Percentiles rank a stretch among this genome's conserved stretches.
Conservation (phyloP, 2,329 filamentous ascomycete species). For the Sporothrix mexicana region DNA sequence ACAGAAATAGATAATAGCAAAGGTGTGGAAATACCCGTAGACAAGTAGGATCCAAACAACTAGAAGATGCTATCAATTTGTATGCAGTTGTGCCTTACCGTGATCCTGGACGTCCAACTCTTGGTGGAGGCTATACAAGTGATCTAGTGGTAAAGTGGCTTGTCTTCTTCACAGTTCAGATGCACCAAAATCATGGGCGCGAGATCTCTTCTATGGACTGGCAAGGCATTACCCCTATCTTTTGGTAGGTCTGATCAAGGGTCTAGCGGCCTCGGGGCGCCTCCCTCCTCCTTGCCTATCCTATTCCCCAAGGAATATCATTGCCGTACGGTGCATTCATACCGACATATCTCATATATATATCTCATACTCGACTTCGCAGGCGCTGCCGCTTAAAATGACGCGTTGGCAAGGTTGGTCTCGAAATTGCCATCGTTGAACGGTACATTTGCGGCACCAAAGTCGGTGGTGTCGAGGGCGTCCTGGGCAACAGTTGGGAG, state of each 20-base stretch:
- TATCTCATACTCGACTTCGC: too few relatives aligned
- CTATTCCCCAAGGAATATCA: not conserved
- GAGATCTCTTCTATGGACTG: not conserved
- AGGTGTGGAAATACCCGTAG: not conserved
- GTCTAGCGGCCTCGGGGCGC: not conserved
- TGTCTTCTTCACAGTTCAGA: not conserved
- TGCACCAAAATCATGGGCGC: not conserved
- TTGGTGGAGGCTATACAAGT: not conserved
- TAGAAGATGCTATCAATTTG: not conserved
- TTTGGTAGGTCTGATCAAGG: not conserved
- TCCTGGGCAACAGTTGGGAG: too few relatives aligned
- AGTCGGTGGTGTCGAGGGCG: too few relatives aligned
- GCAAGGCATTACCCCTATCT: not conserved
- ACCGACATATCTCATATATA: not conserved
- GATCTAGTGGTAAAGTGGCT: not conserved
- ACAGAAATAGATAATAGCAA: too few relatives aligned
- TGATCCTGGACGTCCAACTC: not conserved
- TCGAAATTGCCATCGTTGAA: too few relatives aligned
- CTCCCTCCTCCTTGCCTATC: not conserved
- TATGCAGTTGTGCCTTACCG: not conserved
- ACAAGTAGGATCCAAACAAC: slow-evolving; percentile 8
- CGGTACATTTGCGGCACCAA: too few relatives aligned
- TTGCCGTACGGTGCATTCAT: not conserved
- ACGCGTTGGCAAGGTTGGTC: too few relatives aligned
- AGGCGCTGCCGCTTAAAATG: too few relatives aligned